A percentile compares a stretch with the other conserved stretches of the same genome.
Evolutionary conservation across 352 stramenopile genomes (phyloP).

Genomic region (Globisporangium mamillatum): DNA sequence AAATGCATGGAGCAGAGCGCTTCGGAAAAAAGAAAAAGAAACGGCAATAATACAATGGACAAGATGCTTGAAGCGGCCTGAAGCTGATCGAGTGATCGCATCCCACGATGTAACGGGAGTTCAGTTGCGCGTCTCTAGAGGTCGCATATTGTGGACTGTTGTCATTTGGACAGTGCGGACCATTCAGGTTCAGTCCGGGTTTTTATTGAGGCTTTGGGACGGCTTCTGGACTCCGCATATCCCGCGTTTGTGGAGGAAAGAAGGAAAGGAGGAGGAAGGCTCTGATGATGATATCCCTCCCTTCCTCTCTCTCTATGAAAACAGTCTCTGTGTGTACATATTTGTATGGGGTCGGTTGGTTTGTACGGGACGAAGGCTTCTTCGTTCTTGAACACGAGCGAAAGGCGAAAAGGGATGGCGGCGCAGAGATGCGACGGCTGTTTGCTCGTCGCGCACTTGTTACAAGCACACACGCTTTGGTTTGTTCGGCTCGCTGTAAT

Average conservation of each 20-base stretch:
- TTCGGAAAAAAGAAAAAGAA: conserved; percentile 5
- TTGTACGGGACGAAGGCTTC: too few relatives aligned
- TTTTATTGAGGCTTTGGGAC: not conserved
- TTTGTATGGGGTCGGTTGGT: too few relatives aligned
- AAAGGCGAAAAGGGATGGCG: not conserved
- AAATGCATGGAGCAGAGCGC: not conserved
- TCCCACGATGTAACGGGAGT: not conserved
- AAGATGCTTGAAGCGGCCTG: not conserved
- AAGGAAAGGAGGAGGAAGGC: not conserved
- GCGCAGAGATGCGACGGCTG: not conserved
- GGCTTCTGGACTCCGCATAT: not conserved
- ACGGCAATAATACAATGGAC: not conserved
- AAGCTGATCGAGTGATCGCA: not conserved
- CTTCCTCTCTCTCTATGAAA: not conserved
- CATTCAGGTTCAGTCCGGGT: not conserved
- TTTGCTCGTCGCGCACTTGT: not conserved
- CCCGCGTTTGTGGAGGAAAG: not conserved
- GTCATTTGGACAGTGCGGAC: not conserved
- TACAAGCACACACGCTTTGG: not conserved
- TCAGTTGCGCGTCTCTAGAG: not conserved
- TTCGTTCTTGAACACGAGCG: not conserved
- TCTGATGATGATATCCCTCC: not conserved
- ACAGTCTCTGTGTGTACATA: not conserved
- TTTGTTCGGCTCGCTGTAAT: not conserved
- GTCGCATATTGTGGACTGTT: not conserved